Conservation (phyloP, 2,329 filamentous ascomycete species). For the Cryoendolithus antarcticus region DNA sequence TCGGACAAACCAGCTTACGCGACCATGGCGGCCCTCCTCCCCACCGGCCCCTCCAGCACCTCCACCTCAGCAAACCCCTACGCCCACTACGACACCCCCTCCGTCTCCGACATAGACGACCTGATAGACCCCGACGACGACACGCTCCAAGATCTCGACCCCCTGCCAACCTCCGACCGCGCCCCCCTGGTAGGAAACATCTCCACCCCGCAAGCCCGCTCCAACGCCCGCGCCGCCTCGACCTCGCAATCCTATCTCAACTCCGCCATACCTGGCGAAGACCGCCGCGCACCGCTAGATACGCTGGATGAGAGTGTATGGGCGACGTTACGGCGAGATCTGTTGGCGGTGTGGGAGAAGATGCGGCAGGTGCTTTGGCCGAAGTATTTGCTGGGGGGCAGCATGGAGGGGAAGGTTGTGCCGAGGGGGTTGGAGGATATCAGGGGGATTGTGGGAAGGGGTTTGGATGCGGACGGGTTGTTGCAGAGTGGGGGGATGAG, state of each 20-base stretch:
- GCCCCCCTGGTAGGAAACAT: constrained; percentile 79
- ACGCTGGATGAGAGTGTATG: constrained; percentile 97
- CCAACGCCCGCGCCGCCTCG: constrained; percentile 40
- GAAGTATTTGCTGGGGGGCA: constrained; percentile 71
- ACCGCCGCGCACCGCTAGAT: constrained; percentile 76
- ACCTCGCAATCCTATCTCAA: constrained; percentile 70
- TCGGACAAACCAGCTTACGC: neutral
- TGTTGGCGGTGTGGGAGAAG: constrained; percentile 92
- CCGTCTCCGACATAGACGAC: constrained; percentile 37
- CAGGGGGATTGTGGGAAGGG: constrained; percentile 46
- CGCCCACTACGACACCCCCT: constrained; percentile 33
- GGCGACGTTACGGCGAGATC: constrained; percentile 87
- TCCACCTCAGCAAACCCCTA: constrained; percentile 21
- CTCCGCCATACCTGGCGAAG: constrained; percentile 81
- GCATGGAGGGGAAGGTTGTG: constrained; percentile 39
- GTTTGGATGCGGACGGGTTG: constrained; percentile 56
- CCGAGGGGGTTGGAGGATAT: constrained; percentile 30
- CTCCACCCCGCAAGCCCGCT: constrained; percentile 35
- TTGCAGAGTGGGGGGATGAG: constrained; percentile 60
- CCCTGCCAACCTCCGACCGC: constrained; percentile 62
- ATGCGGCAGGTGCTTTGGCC: constrained; percentile 95
- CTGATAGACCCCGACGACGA: constrained; percentile 42
- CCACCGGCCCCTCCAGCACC: constrained; percentile 21
- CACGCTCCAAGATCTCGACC: constrained; percentile 85
- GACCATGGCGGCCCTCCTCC: constrained; percentile 35